Evolutionary conservation across 345 rosid genomes (phyloP).

Genomic region (Pistacia integerrima): DNA sequence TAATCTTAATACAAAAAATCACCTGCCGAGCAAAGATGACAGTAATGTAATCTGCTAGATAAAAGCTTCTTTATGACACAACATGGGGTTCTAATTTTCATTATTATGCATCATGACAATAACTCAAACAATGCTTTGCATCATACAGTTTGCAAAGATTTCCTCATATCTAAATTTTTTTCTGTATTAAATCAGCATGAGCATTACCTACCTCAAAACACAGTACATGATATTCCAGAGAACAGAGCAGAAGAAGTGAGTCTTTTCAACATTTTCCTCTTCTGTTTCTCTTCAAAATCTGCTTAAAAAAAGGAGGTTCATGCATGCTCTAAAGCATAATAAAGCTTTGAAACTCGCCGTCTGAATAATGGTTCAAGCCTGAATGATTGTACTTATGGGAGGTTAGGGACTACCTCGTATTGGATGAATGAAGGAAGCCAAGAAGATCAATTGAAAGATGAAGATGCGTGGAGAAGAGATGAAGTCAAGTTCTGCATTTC

Average conservation of each 20-base stretch:
- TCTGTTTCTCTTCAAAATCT: slow-evolving; percentile 4
- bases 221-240: slow-evolving; percentile 7
- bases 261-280: slow-evolving; percentile 4
- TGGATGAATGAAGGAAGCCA: no score
- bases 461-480: no score
- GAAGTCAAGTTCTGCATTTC: no score
- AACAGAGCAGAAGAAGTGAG: not conserved
- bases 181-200: not conserved
- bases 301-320: slow-evolving; percentile 26
- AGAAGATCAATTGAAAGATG: no score
- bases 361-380: slow-evolving; percentile 70
- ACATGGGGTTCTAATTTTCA: not conserved
- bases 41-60: not conserved
- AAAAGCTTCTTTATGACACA: not conserved
- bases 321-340: slow-evolving; percentile 52
- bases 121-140: not conserved
- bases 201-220: slow-evolving; percentile 19
- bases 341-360: slow-evolving; percentile 53
- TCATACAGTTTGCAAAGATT: not conserved
- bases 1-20: not conserved
- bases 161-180: not conserved
- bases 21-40: not conserved
- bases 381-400: no score
- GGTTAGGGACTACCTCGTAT: slow-evolving; percentile 80
- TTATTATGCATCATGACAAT: not conserved